Base-by-base conservation (phyloP, 2,329 filamentous ascomycete genomes). In the Fusarium sp. region DNA sequence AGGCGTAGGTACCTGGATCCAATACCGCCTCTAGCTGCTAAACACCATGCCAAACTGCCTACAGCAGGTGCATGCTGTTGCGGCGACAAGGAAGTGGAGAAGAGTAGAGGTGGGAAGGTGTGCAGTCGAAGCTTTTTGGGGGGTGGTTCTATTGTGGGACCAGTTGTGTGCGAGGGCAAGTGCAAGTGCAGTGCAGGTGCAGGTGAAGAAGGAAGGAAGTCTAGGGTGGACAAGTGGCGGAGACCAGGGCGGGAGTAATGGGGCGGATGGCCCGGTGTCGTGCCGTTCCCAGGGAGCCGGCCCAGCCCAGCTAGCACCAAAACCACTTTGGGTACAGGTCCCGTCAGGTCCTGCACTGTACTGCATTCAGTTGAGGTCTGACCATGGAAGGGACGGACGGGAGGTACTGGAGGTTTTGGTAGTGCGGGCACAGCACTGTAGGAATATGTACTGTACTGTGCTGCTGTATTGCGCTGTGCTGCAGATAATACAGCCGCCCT, bases 261-360 rank as follows among this genome's bases (percentile, higher is more conserved):
- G 76, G 78, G 73, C 77, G 77, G 78, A 77, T 79, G 75, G 78
- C 67, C 78, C 77, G 77, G 77, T 78, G 78, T 79, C 78, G 78
- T 77, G 78, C 77, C 78, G 78, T 75, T 79, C 78, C 78, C 78
- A 80, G 76, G 73, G 70, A 76, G 70, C 73, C 74, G 77, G 75
- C 75, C 67, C 53, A 56, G 53, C 43, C 53, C 72, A 76, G 73
- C 65, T 73, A 74, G 65, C 68, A 67, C 65, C 66, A 49, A 62
- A 55, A 56, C 40, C 62, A 66, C 46, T 54, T 66, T 52, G 46
- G 62, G 30, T 32, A 65, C 62, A 62, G 61, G 58, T 44, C 47
- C 41, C 57, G 46, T 54, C 43, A 29, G 62, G 41, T 41, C 30
- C 60, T 54, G 27, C n/a, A 61, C 25, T 58, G 58, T 55, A 59